phyloP scores from a whole-genome alignment of 2,329 filamentous ascomycete genomes.

The Trichoderma endophyticum region DNA sequence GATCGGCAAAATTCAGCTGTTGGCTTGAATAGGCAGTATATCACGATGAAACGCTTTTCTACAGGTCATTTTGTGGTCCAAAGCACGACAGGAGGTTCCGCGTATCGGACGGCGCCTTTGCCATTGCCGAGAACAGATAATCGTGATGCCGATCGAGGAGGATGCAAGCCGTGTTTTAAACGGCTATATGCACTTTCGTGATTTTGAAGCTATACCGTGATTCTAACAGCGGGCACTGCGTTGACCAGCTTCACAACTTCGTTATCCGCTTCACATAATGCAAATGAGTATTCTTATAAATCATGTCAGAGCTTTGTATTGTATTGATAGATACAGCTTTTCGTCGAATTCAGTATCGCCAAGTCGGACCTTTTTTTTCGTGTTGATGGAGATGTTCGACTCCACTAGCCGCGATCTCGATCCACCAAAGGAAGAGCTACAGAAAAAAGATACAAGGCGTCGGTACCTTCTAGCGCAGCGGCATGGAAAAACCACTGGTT shows the following conservation, averaged over 20 bases:
- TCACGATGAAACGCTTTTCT: neutral
- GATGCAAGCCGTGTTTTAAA: neutral
- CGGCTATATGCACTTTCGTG: neutral
- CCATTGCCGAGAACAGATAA: neutral
- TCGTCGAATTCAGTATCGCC: neutral
- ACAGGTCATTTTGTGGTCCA: neutral
- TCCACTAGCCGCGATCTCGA: conserved; percentile 1
- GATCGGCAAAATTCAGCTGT: conserved; percentile 20
- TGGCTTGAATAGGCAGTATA: neutral
- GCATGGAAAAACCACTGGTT: conserved; percentile 15
- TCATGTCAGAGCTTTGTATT: neutral
- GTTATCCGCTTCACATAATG: neutral
- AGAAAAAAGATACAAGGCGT: neutral
- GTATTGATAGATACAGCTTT: neutral
- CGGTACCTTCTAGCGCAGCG: neutral
- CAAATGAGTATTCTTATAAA: neutral
- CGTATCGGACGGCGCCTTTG: too few relatives aligned
- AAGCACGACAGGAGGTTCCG: neutral
- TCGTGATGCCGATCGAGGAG: neutral
- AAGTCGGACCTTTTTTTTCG: neutral
- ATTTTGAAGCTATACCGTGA: neutral
- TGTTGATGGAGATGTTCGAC: neutral
- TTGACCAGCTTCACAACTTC: neutral
- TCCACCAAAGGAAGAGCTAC: neutral
- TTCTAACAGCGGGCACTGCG: neutral